These are phyloP conservation scores for Musa schizocarpa DNA, from an alignment of 176 grass and related monocot genomes.

Conservation along the genomic window DNA sequence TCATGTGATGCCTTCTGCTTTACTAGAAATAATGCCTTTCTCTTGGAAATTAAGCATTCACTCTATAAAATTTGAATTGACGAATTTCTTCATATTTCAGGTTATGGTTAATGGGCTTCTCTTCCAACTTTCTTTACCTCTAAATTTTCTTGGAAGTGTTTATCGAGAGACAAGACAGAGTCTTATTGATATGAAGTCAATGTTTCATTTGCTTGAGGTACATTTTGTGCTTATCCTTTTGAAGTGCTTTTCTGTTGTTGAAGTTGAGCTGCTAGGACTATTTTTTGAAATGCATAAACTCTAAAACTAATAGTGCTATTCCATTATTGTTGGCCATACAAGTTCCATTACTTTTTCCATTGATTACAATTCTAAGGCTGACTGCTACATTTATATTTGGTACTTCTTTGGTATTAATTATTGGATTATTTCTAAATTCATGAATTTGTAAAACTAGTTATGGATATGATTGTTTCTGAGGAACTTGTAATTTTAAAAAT, in stretches of 20 bases:
- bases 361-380: background rate
- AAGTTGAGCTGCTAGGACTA: conserved; percentile 2
- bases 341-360: background rate
- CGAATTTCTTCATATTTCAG: conserved; percentile 15
- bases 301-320: no score
- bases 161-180: conserved; percentile 98
- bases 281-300: background rate
- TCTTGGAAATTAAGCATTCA: background rate
- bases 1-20: background rate
- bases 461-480: background rate
- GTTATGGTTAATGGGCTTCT: conserved; percentile 99
- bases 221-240: conserved; percentile 14
- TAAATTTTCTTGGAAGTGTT: conserved; percentile 98
- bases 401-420: background rate
- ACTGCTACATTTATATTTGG: background rate
- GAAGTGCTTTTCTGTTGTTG: background rate
- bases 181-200: conserved; percentile 93
- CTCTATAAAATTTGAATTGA: background rate
- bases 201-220: conserved; percentile 99
- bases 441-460: background rate
- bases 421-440: background rate
- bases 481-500: no score
- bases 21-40: background rate
- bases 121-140: conserved; percentile 90
- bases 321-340: no score